phyloP scores from a whole-genome alignment of 2,329 filamentous ascomycete species.

The Exophiala sp. region DNA sequence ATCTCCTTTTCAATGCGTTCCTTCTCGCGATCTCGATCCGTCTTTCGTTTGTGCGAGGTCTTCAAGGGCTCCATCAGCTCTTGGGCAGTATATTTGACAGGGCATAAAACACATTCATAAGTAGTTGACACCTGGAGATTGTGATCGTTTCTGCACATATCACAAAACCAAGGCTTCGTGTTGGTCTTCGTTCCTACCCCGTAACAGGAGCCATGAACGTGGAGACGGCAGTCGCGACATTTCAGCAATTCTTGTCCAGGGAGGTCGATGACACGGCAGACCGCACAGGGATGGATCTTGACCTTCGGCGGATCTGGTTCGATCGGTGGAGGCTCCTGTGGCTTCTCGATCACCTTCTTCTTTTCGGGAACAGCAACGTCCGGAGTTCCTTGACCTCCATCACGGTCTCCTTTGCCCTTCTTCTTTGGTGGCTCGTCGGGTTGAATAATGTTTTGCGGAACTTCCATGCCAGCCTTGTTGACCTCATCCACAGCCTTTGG shows the following conservation, averaged over 20 bases:
- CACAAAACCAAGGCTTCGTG: slow-evolving; percentile 82
- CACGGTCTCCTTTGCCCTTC: slow-evolving; percentile 51
- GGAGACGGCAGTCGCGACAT: slow-evolving; percentile 82
- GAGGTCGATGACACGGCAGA: slow-evolving; percentile 71
- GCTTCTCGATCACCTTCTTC: slow-evolving; percentile 57
- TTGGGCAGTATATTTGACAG: slow-evolving; percentile 71
- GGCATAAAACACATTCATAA: slow-evolving; percentile 90
- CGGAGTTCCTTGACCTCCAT: slow-evolving; percentile 43
- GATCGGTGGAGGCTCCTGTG: slow-evolving; percentile 52
- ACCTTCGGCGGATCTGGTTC: slow-evolving; percentile 75
- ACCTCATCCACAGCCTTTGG: slow-evolving; percentile 41
- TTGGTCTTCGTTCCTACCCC: slow-evolving; percentile 58
- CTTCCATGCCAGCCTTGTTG: slow-evolving; percentile 38
- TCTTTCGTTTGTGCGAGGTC: slow-evolving; percentile 77
- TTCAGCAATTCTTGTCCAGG: slow-evolving; percentile 65
- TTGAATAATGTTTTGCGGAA: slow-evolving; percentile 32
- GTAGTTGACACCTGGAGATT: slow-evolving; percentile 86
- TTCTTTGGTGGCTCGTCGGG: slow-evolving; percentile 53
- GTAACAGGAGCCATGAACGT: slow-evolving; percentile 88
- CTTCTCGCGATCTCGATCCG: slow-evolving; percentile 82
- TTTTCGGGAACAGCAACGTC: slow-evolving; percentile 45
- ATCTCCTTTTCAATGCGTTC: slow-evolving; percentile 81
- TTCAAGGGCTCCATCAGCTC: slow-evolving; percentile 81
- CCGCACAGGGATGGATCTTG: slow-evolving; percentile 71
- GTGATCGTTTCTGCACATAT: slow-evolving; percentile 92